Base-by-base conservation (phyloP, 2,329 filamentous ascomycete genomes). In the Colletotrichum sublineola region DNA sequence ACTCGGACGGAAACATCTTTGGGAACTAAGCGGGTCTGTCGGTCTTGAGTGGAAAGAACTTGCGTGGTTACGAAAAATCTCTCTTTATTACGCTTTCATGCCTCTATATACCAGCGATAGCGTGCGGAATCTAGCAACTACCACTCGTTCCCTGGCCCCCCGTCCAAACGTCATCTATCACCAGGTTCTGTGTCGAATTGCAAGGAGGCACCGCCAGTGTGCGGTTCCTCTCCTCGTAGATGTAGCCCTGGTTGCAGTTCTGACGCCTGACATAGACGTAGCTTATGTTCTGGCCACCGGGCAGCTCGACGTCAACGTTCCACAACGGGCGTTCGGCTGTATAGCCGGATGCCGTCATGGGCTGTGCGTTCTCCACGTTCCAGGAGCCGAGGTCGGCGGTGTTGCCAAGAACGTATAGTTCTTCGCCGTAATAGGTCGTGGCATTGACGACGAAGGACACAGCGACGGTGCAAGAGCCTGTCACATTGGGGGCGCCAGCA, bases 251-350 rank as follows among this genome's bases (percentile, higher is more conserved):
- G 1, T 80, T 81, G 72, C 81, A 85, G 73, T 85, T 81, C 75
- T 86, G 80, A 72, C 84, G 79, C 33, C 81, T 78, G 36, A 84
- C 82, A 74, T 86, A 88, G 74, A 81, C 82, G 74, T 87, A 88
- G 64, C 75, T 80, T n/a, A 86, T 79, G 14, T 75, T 80, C 71
- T 82, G 78, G 0, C 83, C 85, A 1, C 84, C 84, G 1, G 79
- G 77, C 44, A 87, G 73, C 50, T 79, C 80, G 14, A 86, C 76
- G 14, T 79, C 81, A 0, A 78, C 80, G n/a, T 77, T 79, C 86
- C 86, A 88, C 6, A 86, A 56, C 5, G 85, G 85, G 44, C 84
- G 78, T 4, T 81, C 75, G 0, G 74, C 56, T 0, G 84, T 85
- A 76, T 87, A 88, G 48, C 80, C 78, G 6, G 78, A 77, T 0